These are phyloP conservation scores for Syncephalis fuscata DNA, from an alignment of 371 early-diverging fungal genomes.

Conservation along the genomic window DNA sequence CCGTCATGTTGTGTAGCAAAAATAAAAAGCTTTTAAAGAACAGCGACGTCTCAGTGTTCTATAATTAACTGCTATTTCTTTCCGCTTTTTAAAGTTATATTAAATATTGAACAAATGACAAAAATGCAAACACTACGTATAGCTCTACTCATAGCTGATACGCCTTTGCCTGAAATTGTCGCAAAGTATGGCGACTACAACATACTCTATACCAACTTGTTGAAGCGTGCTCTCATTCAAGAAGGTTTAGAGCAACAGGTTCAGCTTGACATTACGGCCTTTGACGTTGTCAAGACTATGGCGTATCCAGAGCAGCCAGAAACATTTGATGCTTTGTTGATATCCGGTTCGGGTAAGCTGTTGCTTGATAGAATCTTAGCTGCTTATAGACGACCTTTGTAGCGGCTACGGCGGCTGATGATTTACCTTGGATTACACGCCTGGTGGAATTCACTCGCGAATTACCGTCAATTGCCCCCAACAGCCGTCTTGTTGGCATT, in stretches of 20 bases:
- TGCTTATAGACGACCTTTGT: background rate
- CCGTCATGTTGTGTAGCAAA: too few relatives aligned
- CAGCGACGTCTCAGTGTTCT: too few relatives aligned
- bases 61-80: too few relatives aligned
- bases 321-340: constrained; percentile 3
- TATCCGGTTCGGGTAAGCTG: constrained; percentile 8
- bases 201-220: constrained; percentile 1
- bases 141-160: constrained; percentile 1
- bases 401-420: constrained; percentile 22
- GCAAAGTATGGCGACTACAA: constrained; percentile 3
- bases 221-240: background rate
- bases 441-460: constrained; percentile 24
- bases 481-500: constrained; percentile 26
- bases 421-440: constrained; percentile 35
- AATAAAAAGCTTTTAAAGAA: too few relatives aligned
- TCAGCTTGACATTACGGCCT: constrained; percentile 10
- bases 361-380: too few relatives aligned
- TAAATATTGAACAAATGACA: background rate
- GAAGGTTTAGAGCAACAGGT: background rate
- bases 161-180: background rate
- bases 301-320: constrained; percentile 15
- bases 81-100: too few relatives aligned
- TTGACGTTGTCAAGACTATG: constrained; percentile 21
- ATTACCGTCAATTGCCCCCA: constrained; percentile 10
- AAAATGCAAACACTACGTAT: background rate